Conservation (phyloP, 2,329 filamentous ascomycete species). For the Diplodia corticola region DNA sequence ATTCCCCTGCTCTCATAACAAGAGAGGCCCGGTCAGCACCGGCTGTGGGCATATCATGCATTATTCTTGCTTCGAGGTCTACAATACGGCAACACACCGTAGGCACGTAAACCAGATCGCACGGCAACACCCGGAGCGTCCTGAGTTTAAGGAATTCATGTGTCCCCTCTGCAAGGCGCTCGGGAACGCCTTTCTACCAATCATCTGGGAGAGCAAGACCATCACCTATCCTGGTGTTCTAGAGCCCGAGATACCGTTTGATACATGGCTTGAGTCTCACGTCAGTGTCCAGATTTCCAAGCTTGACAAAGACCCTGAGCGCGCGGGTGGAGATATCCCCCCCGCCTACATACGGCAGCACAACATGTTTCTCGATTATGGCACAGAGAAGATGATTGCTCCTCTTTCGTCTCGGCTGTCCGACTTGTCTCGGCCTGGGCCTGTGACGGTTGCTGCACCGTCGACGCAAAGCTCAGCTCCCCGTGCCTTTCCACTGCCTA, state of each 20-base stretch:
- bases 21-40: conserved; percentile 77
- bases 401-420: conserved; percentile 47
- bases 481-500: conserved; percentile 7
- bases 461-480: neutral
- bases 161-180: conserved; percentile 96
- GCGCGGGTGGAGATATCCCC: conserved; percentile 28
- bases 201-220: conserved; percentile 92
- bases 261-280: conserved; percentile 66
- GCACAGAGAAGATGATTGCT: conserved; percentile 51
- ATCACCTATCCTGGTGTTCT: conserved; percentile 78
- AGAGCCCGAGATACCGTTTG: conserved; percentile 58
- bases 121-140: conserved; percentile 84
- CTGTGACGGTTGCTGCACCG: conserved; percentile 4
- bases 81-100: conserved; percentile 78
- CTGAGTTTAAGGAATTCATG: conserved; percentile 82
- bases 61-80: conserved; percentile 90
- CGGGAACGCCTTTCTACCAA: conserved; percentile 90
- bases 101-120: conserved; percentile 92
- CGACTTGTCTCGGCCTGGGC: conserved; percentile 34
- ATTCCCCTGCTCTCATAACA: conserved; percentile 69
- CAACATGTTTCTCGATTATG: conserved; percentile 54
- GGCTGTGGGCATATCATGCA: conserved; percentile 99
- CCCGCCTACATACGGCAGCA: conserved; percentile 42
- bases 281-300: conserved; percentile 53
- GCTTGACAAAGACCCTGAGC: conserved; percentile 48